These are phyloP conservation scores for Lophiotrema nucula DNA, from an alignment of 495 filamentous ascomycete species.

Conservation along the genomic window DNA sequence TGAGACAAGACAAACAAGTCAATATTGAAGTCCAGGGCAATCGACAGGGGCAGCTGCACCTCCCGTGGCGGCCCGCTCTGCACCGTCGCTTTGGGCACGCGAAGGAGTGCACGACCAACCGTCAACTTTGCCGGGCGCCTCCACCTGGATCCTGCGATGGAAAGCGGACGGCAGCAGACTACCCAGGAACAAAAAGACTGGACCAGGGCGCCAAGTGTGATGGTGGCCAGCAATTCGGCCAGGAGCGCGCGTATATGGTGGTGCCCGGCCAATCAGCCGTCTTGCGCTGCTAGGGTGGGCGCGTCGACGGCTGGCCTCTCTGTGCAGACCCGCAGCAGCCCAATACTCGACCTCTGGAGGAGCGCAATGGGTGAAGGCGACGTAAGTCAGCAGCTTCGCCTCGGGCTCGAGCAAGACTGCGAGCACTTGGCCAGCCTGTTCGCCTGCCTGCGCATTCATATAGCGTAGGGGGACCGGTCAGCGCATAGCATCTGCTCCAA, in stretches of 20 bases:
- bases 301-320: constrained; percentile 13
- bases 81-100: neutral
- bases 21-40: neutral
- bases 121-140: neutral
- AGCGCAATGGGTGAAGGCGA: constrained; percentile 10
- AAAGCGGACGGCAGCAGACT: neutral
- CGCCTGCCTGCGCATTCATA: neutral
- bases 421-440: neutral
- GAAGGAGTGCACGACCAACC: neutral
- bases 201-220: constrained; percentile 29
- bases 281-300: too few relatives aligned
- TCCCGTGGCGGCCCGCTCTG: neutral
- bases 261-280: constrained; percentile 20
- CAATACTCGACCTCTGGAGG: constrained; percentile 20
- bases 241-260: constrained; percentile 23
- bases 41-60: neutral
- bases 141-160: neutral
- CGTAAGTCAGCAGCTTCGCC: constrained; percentile 32
- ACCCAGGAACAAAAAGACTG: constrained; percentile 4
- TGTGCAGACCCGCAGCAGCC: constrained; percentile 4
- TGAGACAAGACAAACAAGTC: too few relatives aligned
- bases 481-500: neutral
- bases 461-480: neutral
- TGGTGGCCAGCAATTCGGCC: constrained; percentile 13
- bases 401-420: neutral